Evolutionary conservation across 352 stramenopile species (phyloP).

Genomic region (Globisporangium sylvaticum): DNA sequence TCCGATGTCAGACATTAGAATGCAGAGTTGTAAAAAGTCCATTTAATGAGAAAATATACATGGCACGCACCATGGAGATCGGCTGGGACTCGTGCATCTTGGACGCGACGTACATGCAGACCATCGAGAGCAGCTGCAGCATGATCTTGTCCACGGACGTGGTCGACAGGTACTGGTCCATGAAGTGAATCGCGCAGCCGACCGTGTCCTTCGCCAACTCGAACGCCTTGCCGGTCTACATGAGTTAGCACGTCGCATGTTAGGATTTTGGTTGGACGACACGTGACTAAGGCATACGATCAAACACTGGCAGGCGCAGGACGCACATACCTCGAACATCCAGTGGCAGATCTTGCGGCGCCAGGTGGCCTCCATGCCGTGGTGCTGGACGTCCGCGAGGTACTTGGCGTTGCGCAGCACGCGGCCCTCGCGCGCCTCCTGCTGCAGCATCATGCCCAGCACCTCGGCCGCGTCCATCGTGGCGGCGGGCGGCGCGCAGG

Average conservation of each 20-base stretch:
- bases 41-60: background rate
- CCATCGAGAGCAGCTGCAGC: slow-evolving; percentile 49
- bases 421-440: slow-evolving; percentile 20
- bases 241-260: background rate
- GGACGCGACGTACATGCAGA: slow-evolving; percentile 44
- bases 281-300: background rate
- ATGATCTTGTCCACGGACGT: slow-evolving; percentile 49
- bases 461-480: slow-evolving; percentile 19
- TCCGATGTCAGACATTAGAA: background rate
- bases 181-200: slow-evolving; percentile 37
- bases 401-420: slow-evolving; percentile 26
- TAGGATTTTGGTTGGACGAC: background rate
- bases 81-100: slow-evolving; percentile 54
- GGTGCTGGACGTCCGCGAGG: slow-evolving; percentile 26
- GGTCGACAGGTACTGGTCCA: slow-evolving; percentile 42
- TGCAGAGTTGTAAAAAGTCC: background rate
- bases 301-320: background rate
- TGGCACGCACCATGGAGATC: slow-evolving; percentile 34
- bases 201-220: slow-evolving; percentile 44
- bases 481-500: background rate
- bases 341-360: slow-evolving; percentile 40
- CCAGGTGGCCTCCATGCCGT: slow-evolving; percentile 44
- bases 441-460: slow-evolving; percentile 23
- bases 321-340: slow-evolving; percentile 41
- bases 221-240: slow-evolving; percentile 42